Evolutionary conservation across 805 yeast species (phyloP), one percentile per base, ranked within the genome.

Genomic region (Ascoidea tarda): DNA sequence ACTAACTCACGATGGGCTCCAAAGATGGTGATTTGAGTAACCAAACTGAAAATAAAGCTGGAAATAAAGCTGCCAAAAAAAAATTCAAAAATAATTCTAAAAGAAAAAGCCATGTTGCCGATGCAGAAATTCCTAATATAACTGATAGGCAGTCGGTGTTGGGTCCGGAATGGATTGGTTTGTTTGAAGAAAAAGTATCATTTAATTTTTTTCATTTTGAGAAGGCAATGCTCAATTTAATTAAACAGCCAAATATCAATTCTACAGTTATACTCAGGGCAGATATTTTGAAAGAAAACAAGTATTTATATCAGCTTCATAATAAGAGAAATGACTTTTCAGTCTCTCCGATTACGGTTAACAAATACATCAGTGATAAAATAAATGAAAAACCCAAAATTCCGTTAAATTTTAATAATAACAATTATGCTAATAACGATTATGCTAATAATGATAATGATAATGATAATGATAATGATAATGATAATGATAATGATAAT

Each of bases 241-340:
- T 88, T 52, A 73, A 76, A 54, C 87, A 87, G 57, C 96, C 96
- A 16, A 86, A 89, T 63, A 85, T 88, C 67, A 91, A 90, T 67
- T 90, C 97, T 8, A 85, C 96, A 0, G 93, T 88, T 44, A 84
- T 90, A 42, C 70, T 91, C 66, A 71, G 98, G 58, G 95, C 97
- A 0, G 97, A 91, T 66, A 79, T 89, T 31, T 63, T 86, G 49
- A 70, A 71, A 48, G 84, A 81, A 58, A 69, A 68, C 53, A 66
- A 60, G 5, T 79, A 71, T 60, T 72, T 66, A 28, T 64, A 69
- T 0, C 62, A 68, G 44, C 4, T 8, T 8, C 8, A 38, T 38
- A 38, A 8, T 38, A 45, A 47, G 50, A 2, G 59, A 60, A 2
- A 65, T 60, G 5, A 60, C 65, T n/a, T 21, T 4, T 10, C 44